A percentile compares a stretch with the other conserved stretches of the same genome.
Evolutionary conservation across 768 basidiomycete genomes (phyloP).

Genomic region (Trametes cinnabarina): DNA sequence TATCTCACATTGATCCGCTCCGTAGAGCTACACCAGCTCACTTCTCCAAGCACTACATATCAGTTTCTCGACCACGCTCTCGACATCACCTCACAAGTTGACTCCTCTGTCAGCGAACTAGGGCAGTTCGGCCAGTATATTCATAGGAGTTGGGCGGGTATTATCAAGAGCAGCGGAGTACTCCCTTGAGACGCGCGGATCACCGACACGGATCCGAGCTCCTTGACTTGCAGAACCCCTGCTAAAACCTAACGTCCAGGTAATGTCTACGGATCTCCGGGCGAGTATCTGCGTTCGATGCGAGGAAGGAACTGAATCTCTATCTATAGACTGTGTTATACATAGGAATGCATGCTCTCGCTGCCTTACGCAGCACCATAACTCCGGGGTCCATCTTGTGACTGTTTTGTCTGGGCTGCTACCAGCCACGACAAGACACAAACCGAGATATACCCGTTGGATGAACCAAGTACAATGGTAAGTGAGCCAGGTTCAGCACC

Average conservation of each 20-base stretch:
- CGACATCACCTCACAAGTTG: constrained; percentile 43
- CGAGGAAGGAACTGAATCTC: too few relatives aligned
- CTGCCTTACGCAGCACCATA: background rate
- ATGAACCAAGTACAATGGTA: background rate
- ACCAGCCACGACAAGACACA: too few relatives aligned
- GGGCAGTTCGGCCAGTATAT: constrained; percentile 59
- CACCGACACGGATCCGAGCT: too few relatives aligned
- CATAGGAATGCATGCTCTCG: too few relatives aligned
- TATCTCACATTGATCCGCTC: background rate
- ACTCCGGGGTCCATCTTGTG: background rate
- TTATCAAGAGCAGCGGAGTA: constrained; percentile 65
- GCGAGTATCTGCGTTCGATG: too few relatives aligned
- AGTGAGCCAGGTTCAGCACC: background rate
- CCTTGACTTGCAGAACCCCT: too few relatives aligned
- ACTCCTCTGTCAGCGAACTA: constrained; percentile 50
- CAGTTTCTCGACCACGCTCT: constrained; percentile 68
- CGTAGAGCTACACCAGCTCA: constrained; percentile 77
- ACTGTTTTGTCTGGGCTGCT: background rate
- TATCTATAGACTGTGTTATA: too few relatives aligned
- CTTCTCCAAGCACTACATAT: constrained; percentile 65
- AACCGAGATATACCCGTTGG: constrained; percentile 7
- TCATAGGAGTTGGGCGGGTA: constrained; percentile 67
- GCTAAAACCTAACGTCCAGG: too few relatives aligned
- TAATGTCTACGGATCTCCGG: too few relatives aligned
- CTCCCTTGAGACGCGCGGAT: constrained; percentile 2